Conservation (phyloP, 108 stramenopile genomes). For the Poteriospumella lacustris region DNA sequence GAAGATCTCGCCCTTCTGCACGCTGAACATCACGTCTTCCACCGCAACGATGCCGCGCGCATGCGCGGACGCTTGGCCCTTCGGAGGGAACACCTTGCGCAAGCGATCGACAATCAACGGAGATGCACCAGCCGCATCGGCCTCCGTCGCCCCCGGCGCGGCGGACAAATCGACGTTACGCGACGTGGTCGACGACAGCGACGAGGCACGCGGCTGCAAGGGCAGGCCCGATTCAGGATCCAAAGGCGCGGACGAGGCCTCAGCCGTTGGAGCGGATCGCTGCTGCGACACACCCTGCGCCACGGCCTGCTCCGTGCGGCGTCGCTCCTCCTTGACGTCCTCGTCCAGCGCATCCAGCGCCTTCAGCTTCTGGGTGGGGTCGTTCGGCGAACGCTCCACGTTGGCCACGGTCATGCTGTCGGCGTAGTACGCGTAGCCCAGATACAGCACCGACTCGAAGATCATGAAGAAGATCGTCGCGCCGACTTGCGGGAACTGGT, state of each 20-base stretch:
- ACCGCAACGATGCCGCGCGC: background rate
- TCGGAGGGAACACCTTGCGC: constrained; percentile 32
- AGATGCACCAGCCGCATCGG: too few species aligned
- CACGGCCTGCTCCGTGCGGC: background rate
- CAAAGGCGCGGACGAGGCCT: too few species aligned
- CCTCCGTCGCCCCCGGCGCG: too few species aligned
- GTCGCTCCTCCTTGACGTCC: background rate
- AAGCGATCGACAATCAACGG: constrained; percentile 1
- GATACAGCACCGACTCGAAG: background rate
- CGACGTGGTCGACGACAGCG: too few species aligned
- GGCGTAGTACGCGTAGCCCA: background rate
- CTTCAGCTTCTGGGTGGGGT: background rate
- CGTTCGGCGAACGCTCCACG: background rate
- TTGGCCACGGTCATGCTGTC: background rate
- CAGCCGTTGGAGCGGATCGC: too few species aligned
- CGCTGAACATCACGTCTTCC: background rate
- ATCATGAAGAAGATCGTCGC: constrained; percentile 5
- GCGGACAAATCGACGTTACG: background rate
- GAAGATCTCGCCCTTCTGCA: constrained; percentile 46
- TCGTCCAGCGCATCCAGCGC: background rate
- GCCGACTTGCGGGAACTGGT: background rate
- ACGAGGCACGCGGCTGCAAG: too few species aligned
- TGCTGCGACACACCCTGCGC: too few species aligned
- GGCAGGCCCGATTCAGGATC: too few species aligned
- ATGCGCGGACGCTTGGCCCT: too few species aligned